These are phyloP conservation scores for Dothideomycetes sp. DNA, from an alignment of 2,329 filamentous ascomycete genomes.

Conservation along the genomic window DNA sequence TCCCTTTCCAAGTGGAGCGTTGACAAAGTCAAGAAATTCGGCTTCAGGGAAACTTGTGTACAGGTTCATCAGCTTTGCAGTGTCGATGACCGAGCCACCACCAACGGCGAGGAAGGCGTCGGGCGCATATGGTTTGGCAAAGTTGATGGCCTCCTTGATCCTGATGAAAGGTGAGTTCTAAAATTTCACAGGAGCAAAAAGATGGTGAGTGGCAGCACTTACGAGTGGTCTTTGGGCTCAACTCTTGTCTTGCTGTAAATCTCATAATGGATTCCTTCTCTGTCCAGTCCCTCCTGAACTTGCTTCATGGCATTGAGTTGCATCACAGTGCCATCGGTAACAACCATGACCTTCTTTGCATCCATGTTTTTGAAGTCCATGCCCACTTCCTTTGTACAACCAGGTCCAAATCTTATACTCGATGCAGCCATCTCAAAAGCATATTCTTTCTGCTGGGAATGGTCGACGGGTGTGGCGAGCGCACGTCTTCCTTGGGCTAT, in stretches of 20 bases:
- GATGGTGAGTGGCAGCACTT: slow-evolving; percentile 29
- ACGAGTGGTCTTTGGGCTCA: slow-evolving; percentile 93
- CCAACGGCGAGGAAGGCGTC: slow-evolving; percentile 91
- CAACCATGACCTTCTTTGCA: slow-evolving; percentile 77
- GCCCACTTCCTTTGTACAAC: slow-evolving; percentile 88
- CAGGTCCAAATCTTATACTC: slow-evolving; percentile 86
- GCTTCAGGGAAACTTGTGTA: slow-evolving; percentile 86
- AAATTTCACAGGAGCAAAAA: too few species aligned
- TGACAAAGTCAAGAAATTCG: slow-evolving; percentile 95
- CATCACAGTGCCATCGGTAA: slow-evolving; percentile 76
- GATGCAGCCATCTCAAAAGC: slow-evolving; percentile 98
- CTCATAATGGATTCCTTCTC: slow-evolving; percentile 69
- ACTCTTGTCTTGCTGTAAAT: slow-evolving; percentile 74
- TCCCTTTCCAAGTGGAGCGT: slow-evolving; percentile 83
- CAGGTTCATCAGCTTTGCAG: slow-evolving; percentile 96
- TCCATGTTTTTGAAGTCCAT: slow-evolving; percentile 96
- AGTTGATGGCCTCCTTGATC: slow-evolving; percentile 80
- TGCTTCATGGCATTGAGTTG: slow-evolving; percentile 84
- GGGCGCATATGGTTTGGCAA: slow-evolving; percentile 67
- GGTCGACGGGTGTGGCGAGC: slow-evolving; percentile 68
- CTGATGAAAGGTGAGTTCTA: slow-evolving; percentile 34
- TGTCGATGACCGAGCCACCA: slow-evolving; percentile 92
- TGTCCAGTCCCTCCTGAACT: slow-evolving; percentile 68
- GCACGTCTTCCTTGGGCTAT: slow-evolving; percentile 48
- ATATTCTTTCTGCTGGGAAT: slow-evolving; percentile 76